Evolutionary conservation across 2,329 filamentous ascomycete genomes (phyloP), one percentile per base, ranked within the genome.

Genomic region (Exophiala calicioides): DNA sequence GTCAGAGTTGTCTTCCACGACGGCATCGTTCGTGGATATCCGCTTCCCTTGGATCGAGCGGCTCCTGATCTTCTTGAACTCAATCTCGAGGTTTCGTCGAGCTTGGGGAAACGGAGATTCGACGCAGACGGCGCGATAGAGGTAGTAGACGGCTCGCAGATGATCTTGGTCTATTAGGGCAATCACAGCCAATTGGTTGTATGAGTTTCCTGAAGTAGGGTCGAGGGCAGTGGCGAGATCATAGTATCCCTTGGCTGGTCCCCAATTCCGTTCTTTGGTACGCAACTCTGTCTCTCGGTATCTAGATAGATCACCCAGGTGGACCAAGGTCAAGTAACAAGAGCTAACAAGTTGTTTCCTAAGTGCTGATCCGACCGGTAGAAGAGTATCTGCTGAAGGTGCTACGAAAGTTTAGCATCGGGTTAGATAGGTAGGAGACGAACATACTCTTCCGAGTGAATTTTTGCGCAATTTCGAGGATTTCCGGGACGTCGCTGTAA

Each of bases 111-210:
- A 84, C 3, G 90, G 88, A 30, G 84, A 75, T 41, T 82, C 76
- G 23, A 88, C 84, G 6, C 84, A 83, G 57, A 93, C 77, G 12
- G 90, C 85, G 53, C 90, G 84, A 63, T 95, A 93, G 30, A 97
- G 81, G 65, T 95, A 84, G 67, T 96, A 97, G 21, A 94, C 85
- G 7, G 89, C 84, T 52, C 89, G 82, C 39, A 97, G 78, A 63
- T 94, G 86, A 57, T 91, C 85, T 47, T 79, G 80, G 59, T 90
- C 66, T 42, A 86, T 84, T 36, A 88, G 78, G 50, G 86, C 85
- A 49, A 97, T 85, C 26, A 97, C 87, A 26, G 88, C 90, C 65
- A 93, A 82, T 66, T 97, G 93, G 61, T 98, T 91, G 62, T 94
- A 86, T 12, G 89, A 86, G 53, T 84, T 81, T 21, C 91, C 91